phyloP scores from a whole-genome alignment of 148 eudicot genomes.

The Persicaria tinctoria region DNA sequence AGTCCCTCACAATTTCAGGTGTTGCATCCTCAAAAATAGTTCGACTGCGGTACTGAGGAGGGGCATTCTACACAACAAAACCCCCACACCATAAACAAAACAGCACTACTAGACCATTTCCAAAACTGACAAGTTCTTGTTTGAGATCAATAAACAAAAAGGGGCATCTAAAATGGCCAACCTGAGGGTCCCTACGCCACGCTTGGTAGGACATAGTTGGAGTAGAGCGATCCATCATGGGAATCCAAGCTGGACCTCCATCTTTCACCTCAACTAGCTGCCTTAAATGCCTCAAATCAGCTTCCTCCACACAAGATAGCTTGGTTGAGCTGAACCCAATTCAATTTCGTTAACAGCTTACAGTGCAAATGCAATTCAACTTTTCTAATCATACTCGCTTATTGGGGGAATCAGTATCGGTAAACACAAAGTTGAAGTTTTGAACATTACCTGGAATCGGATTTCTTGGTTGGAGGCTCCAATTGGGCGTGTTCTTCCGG shows the following conservation, averaged over 20 bases:
- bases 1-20: conserved; percentile 88
- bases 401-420: not conserved
- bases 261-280: conserved; percentile 79
- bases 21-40: conserved; percentile 91
- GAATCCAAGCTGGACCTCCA: conserved; percentile 92
- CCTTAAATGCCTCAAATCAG: conserved; percentile 55
- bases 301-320: conserved; percentile 28
- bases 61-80: conserved; percentile 51
- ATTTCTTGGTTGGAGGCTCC: conserved; percentile 19
- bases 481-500: conserved; percentile 26
- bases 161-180: conserved; percentile 13
- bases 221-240: conserved; percentile 76
- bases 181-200: conserved; percentile 88
- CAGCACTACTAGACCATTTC: not conserved
- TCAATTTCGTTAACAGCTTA: not conserved
- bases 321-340: conserved; percentile 39
- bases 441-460: conserved; percentile 30
- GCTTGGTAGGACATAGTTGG: conserved; percentile 77
- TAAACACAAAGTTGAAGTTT: conserved; percentile 4
- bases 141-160: not conserved
- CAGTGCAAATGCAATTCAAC: not conserved
- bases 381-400: not conserved
- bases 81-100: conserved; percentile 4
- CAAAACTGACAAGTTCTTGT: not conserved
- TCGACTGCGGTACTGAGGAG: conserved; percentile 91